Percentiles rank a stretch among this genome's conserved stretches.
Evolutionary conservation across 2,329 filamentous ascomycete genomes (phyloP).

Genomic region (Phaeosphaeria sp.): DNA sequence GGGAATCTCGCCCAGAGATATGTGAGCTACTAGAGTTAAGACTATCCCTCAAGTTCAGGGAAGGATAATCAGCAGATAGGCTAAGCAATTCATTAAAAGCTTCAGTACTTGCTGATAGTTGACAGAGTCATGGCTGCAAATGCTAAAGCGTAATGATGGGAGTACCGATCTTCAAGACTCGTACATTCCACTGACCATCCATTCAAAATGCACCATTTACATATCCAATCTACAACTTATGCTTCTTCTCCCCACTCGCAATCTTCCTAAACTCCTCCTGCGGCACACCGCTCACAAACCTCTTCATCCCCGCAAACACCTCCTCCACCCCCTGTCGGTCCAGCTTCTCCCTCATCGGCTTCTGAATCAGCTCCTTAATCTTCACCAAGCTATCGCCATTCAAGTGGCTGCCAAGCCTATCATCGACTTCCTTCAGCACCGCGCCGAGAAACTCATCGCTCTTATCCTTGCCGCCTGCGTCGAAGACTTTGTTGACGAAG

Average conservation of each 20-base stretch:
- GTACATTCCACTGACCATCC: too few species aligned
- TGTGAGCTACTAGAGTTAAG: too few species aligned
- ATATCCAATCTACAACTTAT: constrained; percentile 85
- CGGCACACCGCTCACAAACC: constrained; percentile 80
- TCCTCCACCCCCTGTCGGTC: constrained; percentile 82
- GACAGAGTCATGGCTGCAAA: too few species aligned
- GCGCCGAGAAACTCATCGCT: constrained; percentile 69
- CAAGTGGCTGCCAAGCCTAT: constrained; percentile 79
- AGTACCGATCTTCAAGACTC: too few species aligned
- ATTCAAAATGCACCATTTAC: too few species aligned
- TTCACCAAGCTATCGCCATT: constrained; percentile 78
- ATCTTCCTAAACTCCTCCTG: constrained; percentile 89
- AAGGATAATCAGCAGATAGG: too few species aligned
- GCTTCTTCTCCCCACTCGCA: constrained; percentile 86
- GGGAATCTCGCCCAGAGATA: too few species aligned
- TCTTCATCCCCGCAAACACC: constrained; percentile 82
- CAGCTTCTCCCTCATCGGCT: constrained; percentile 73
- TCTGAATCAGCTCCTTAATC: constrained; percentile 84
- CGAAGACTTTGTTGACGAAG: constrained; percentile 86
- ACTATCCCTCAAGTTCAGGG: too few species aligned
- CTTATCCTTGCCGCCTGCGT: constrained; percentile 65
- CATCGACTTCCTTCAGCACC: constrained; percentile 81
- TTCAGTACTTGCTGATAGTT: too few species aligned
- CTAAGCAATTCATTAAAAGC: too few species aligned
- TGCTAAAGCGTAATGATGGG: too few species aligned